These are phyloP conservation scores for Aspergillus conjunctus DNA, from an alignment of 495 filamentous ascomycete genomes.

Conservation along the genomic window DNA sequence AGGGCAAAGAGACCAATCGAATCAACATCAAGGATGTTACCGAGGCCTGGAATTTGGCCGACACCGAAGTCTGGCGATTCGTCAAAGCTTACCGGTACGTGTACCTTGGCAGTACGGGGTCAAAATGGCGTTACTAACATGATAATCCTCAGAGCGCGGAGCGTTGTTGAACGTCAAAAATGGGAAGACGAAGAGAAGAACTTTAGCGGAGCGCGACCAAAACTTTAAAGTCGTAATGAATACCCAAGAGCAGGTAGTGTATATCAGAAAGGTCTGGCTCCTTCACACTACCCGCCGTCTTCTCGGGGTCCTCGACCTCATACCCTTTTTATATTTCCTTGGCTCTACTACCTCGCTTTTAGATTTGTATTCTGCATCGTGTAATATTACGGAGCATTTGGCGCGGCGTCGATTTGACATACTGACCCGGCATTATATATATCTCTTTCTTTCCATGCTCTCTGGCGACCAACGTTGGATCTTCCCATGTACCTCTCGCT, in stretches of 20 bases:
- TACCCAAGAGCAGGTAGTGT: not conserved
- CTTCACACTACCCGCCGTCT: not conserved
- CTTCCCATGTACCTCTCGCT: too few relatives aligned
- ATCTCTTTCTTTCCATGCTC: too few relatives aligned
- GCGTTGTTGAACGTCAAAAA: constrained; percentile 47
- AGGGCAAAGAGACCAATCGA: constrained; percentile 35
- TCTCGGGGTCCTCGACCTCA: not conserved
- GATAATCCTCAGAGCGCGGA: constrained; percentile 38
- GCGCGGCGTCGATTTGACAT: constrained; percentile 14
- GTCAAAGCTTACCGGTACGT: constrained; percentile 66
- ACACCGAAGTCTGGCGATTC: constrained; percentile 93
- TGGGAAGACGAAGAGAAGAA: constrained; percentile 50
- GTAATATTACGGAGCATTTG: constrained; percentile 14
- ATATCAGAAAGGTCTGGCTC: not conserved
- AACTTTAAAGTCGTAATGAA: constrained; percentile 10
- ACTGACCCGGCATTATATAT: too few relatives aligned
- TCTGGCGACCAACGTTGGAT: too few relatives aligned
- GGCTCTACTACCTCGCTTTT: not conserved
- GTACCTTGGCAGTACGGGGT: not conserved
- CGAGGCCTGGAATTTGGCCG: constrained; percentile 92
- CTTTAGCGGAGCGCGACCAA: constrained; percentile 38
- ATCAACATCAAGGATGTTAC: constrained; percentile 59
- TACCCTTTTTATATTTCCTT: not conserved
- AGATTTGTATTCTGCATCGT: not conserved
- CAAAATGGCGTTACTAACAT: constrained; percentile 1